These are phyloP conservation scores for Tillandsia fasciculata DNA, from an alignment of 176 grass and related monocot genomes.

Conservation along the genomic window DNA sequence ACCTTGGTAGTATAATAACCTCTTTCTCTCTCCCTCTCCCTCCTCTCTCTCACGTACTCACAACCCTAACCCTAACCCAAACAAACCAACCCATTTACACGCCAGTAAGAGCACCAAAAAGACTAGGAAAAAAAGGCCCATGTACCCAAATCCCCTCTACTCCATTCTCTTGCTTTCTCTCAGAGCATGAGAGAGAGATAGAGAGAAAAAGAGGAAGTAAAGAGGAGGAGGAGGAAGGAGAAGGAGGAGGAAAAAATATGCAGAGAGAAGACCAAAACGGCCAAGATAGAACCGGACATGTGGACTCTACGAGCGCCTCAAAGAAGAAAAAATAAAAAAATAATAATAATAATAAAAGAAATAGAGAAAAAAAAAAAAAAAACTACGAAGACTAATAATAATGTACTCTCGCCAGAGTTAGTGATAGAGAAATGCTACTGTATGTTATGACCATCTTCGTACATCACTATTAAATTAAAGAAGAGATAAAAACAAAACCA, in stretches of 20 bases:
- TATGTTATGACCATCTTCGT: no score
- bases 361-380: not conserved
- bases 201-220: not conserved
- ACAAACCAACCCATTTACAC: slow-evolving; percentile 4
- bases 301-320: slow-evolving; percentile 19
- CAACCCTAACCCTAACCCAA: slow-evolving; percentile 9
- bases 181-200: not conserved
- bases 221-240: not conserved
- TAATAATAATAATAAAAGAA: not conserved
- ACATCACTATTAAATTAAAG: no score
- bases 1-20: slow-evolving; percentile 10
- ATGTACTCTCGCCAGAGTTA: no score
- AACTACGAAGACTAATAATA: not conserved
- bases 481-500: not conserved
- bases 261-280: not conserved
- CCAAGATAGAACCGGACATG: slow-evolving; percentile 36
- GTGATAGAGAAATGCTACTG: no score
- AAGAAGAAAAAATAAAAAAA: not conserved
- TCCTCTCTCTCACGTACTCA: slow-evolving; percentile 19
- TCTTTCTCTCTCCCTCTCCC: slow-evolving; percentile 36
- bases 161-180: slow-evolving; percentile 7
- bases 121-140: not conserved
- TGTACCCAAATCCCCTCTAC: not conserved
- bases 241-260: not conserved
- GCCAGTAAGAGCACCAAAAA: slow-evolving; percentile 13